These are phyloP conservation scores for Candida sanyaensis DNA, from an alignment of 1,139 yeast genomes.

Conservation along the genomic window DNA sequence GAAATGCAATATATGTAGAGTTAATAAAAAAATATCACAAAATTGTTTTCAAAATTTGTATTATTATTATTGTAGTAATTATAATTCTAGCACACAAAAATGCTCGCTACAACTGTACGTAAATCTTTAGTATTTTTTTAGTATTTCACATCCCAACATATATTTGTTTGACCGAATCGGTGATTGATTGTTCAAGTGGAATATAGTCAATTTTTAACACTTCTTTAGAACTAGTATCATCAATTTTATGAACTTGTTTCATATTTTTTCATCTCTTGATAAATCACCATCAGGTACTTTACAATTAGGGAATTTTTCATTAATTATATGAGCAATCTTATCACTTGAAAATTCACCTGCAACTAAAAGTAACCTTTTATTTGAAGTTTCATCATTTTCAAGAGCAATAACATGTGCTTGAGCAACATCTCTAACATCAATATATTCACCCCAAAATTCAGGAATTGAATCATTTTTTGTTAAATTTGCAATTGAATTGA, in stretches of 20 bases:
- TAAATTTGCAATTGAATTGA: slow-evolving; percentile 24
- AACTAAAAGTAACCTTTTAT: slow-evolving; percentile 32
- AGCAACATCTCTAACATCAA: slow-evolving; percentile 59
- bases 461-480: slow-evolving; percentile 17
- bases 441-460: slow-evolving; percentile 20
- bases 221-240: slow-evolving; percentile 27
- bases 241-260: slow-evolving; percentile 15
- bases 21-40: too few relatives aligned
- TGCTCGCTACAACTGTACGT: too few relatives aligned
- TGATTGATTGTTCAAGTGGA: slow-evolving; percentile 32
- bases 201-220: slow-evolving; percentile 36
- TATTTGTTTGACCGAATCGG: slow-evolving; percentile 43
- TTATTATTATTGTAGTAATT: too few relatives aligned
- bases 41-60: too few relatives aligned
- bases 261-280: slow-evolving; percentile 1
- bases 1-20: too few relatives aligned
- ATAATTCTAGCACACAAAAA: too few relatives aligned
- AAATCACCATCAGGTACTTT: slow-evolving; percentile 13
- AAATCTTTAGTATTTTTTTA: too few relatives aligned
- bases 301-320: slow-evolving; percentile 20
- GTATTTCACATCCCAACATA: slow-evolving; percentile 16
- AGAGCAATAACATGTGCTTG: slow-evolving; percentile 49
- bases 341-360: slow-evolving; percentile 26
- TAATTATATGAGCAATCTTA: slow-evolving; percentile 23
- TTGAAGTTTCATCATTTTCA: slow-evolving; percentile 23